Evolutionary conservation across 2,329 filamentous ascomycete species (phyloP), one percentile per base, ranked within the genome.

Genomic region (Nigrospora sphaerica): DNA sequence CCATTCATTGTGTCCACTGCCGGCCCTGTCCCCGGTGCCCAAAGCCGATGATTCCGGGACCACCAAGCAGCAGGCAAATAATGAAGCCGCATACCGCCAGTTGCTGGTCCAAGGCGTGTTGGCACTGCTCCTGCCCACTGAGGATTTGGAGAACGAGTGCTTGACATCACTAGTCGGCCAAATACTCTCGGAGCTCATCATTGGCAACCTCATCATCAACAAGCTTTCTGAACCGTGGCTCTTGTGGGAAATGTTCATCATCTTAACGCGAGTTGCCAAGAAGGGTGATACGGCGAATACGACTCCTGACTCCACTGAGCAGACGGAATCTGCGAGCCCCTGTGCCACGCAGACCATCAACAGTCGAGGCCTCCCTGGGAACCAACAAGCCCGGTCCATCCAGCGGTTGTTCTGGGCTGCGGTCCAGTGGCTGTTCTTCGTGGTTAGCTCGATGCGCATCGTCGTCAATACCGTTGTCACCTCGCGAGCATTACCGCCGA

Each of bases 161-260:
- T 73, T 97, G 57, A 85, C 87, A 47, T 78, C 88, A 33, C 73
- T 98, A 51, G 85, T 96, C 51, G 82, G 83, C 46, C 89, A 96
- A 66, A 86, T 97, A 53, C 75, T 97, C 51, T 88, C 90, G 7
- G 90, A 96, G 66, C 82, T 95, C 62, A 88, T 97, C 51, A 74
- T 98, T 53, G 88, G 88, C 51, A 90, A 88, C 56, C 78, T 86
- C 48, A 74, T 96, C 57, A 82, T 83, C 57, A 86, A 85, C 58
- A 95, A 86, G 63, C 76, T 86, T 36, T 89, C 86, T 55, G 85
- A 97, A 67, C 87, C 88, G 19, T 95, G 88, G 88, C 78, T 96
- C 59, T 67, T 97, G 54, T 95, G 86, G 80, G 90, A 95, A 63
- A 77, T 81, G 48, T 78, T 95, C 50, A 85, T 83, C 54, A 95